A percentile compares a stretch with the other conserved stretches of the same genome.
Conservation (phyloP, 176 grass and related monocot species). For the Eremochloa ophiuroides region DNA sequence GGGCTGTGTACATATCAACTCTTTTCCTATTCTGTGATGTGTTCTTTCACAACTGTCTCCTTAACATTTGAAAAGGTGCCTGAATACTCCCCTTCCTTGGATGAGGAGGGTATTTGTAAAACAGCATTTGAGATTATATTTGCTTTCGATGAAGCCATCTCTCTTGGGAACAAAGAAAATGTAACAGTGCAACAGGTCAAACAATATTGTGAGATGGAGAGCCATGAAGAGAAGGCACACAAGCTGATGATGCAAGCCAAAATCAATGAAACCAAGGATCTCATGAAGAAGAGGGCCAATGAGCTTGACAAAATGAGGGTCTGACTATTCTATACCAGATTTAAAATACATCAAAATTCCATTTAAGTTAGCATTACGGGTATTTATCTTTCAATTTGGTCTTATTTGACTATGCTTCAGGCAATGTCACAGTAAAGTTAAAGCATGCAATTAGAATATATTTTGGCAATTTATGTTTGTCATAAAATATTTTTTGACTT, state of each 20-base stretch:
- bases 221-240: slow-evolving; percentile 73
- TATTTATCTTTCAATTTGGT: not conserved
- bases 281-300: slow-evolving; percentile 83
- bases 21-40: not conserved
- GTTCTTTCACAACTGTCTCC: slow-evolving; percentile 27
- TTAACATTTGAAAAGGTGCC: slow-evolving; percentile 63
- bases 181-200: slow-evolving; percentile 82
- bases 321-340: slow-evolving; percentile 12
- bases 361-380: not conserved
- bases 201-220: slow-evolving; percentile 96
- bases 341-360: not conserved
- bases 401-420: not conserved
- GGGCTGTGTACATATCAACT: not conserved
- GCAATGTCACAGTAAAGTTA: not conserved
- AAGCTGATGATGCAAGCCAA: slow-evolving; percentile 80
- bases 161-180: slow-evolving; percentile 82
- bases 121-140: slow-evolving; percentile 82
- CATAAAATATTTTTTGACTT: not conserved
- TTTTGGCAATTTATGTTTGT: not conserved
- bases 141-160: slow-evolving; percentile 87
- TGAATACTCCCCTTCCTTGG: slow-evolving; percentile 70
- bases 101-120: slow-evolving; percentile 73
- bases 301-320: slow-evolving; percentile 93
- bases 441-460: not conserved
- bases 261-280: slow-evolving; percentile 81